Base-by-base conservation (phyloP, 148 eudicot species). In the Silene latifolia region DNA sequence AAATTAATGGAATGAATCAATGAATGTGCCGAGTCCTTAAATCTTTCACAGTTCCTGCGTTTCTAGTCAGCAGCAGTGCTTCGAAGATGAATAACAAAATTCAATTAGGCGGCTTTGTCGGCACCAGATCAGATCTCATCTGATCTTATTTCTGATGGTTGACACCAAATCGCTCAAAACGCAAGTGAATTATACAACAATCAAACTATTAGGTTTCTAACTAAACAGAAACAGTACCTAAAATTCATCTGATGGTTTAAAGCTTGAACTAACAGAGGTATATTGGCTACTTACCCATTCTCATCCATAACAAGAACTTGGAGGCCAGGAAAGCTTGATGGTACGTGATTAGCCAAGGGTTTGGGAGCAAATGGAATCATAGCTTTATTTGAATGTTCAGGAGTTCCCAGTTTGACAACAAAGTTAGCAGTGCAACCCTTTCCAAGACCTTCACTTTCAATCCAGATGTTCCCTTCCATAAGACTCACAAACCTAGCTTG, bases 381-480 rank as follows among this genome's bases (percentile, higher is more conserved):
- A 19, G 85, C 78, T 61, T 85, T 88, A 67, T 85, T 80, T 53
- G 81, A 67, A 8, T 78, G 82, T 27, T 81, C 86, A 32, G 88
- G 82, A 70, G 78, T 74, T 69, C 95, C 98, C 68, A 93, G 90
- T 83, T 91, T 93, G 35, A 88, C 91, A 39, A 83, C 74, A 72
- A 91, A 89, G 27, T 76, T 82, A 51, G 87, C 89, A 8, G 89
- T 89, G 72, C 91, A 87, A 29, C 98, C 98, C 83, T 87, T 94
- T 61, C 97, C 97, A 51, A 84, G 82, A 67, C 98, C 98, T 79
- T 90, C 97, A 78, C 98, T 94, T 84, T 94, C 97, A 46, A 94
- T 80, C 90, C 91, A 91, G 78, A 94, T 91, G 63, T 88, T 83
- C 35, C 97, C 98, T 78, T 88, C 93, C 98, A 94, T 94, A 61